Evolutionary conservation across 179 eudicot species (phyloP).

Genomic region (Spergularia azorica): DNA sequence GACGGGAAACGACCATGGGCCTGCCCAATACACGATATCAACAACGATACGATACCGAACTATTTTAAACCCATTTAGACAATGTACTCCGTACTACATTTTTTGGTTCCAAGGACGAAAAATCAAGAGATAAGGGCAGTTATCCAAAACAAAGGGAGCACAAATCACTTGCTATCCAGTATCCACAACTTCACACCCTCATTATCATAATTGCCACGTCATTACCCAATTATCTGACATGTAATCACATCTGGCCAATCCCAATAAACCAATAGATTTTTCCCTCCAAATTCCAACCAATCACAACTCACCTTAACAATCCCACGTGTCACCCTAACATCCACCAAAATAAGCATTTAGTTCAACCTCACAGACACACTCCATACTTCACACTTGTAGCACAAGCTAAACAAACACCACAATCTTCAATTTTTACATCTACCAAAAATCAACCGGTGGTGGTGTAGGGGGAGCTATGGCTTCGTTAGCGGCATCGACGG

Average conservation of each 20-base stretch:
- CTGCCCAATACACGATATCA: not conserved
- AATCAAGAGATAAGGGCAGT: slow-evolving; percentile 18
- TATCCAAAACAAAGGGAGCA: slow-evolving; percentile 40
- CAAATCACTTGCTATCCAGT: slow-evolving; percentile 20
- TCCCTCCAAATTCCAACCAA: slow-evolving; percentile 36
- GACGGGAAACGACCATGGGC: too few species aligned
- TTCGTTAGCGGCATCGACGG: slow-evolving; percentile 64
- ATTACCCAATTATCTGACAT: slow-evolving; percentile 46
- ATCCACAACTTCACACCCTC: not conserved
- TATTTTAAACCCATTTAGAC: not conserved
- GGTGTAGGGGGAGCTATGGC: slow-evolving; percentile 46
- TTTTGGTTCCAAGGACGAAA: not conserved
- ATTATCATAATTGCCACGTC: slow-evolving; percentile 41
- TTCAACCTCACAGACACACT: slow-evolving; percentile 2
- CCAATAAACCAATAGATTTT: slow-evolving; percentile 41
- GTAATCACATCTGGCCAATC: slow-evolving; percentile 54
- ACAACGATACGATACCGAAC: not conserved
- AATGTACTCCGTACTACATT: not conserved
- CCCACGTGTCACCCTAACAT: slow-evolving; percentile 53
- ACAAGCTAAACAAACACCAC: not conserved
- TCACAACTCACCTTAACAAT: slow-evolving; percentile 27
- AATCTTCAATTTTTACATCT: not conserved
- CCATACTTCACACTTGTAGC: slow-evolving; percentile 4
- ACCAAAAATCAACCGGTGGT: not conserved
- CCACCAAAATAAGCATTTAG: slow-evolving; percentile 66